These are phyloP conservation scores for Aphanocladium album DNA, from an alignment of 2,329 filamentous ascomycete species.

Conservation along the genomic window DNA sequence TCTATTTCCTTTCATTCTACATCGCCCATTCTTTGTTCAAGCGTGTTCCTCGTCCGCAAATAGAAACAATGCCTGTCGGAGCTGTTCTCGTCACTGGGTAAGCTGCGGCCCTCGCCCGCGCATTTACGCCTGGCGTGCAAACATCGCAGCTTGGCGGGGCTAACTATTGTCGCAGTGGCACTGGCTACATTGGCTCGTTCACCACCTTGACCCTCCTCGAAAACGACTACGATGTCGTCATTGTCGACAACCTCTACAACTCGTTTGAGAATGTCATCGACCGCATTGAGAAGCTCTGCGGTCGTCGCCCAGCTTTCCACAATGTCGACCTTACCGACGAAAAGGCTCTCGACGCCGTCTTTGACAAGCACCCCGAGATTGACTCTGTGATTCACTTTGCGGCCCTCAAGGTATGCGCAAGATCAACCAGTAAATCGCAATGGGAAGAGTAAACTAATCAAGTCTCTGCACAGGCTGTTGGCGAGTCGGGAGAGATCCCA, in stretches of 20 bases:
- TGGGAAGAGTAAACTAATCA: conserved; percentile 3
- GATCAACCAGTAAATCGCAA: neutral
- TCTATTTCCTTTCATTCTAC: neutral
- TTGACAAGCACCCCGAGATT: conserved; percentile 83
- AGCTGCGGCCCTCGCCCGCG: conserved; percentile 34
- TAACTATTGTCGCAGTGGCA: conserved; percentile 60
- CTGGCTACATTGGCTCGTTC: conserved; percentile 98
- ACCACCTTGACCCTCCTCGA: conserved; percentile 87
- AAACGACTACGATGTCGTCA: conserved; percentile 92
- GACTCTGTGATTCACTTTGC: conserved; percentile 99
- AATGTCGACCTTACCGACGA: conserved; percentile 86
- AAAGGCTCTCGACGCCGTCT: conserved; percentile 76
- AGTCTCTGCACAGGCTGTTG: conserved; percentile 64
- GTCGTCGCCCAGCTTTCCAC: conserved; percentile 81
- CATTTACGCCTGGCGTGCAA: neutral
- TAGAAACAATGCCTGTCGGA: conserved; percentile 63
- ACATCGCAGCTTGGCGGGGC: neutral
- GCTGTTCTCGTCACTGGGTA: conserved; percentile 93
- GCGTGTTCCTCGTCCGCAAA: neutral
- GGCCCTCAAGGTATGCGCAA: conserved; percentile 71
- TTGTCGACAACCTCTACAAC: conserved; percentile 96
- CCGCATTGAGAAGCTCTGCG: conserved; percentile 89
- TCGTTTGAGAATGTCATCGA: conserved; percentile 87
- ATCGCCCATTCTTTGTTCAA: conserved; percentile 21
- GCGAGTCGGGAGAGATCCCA: conserved; percentile 88